Conservation (phyloP, 1,284 basidiomycete species). For the Ustilago xerochloae region DNA sequence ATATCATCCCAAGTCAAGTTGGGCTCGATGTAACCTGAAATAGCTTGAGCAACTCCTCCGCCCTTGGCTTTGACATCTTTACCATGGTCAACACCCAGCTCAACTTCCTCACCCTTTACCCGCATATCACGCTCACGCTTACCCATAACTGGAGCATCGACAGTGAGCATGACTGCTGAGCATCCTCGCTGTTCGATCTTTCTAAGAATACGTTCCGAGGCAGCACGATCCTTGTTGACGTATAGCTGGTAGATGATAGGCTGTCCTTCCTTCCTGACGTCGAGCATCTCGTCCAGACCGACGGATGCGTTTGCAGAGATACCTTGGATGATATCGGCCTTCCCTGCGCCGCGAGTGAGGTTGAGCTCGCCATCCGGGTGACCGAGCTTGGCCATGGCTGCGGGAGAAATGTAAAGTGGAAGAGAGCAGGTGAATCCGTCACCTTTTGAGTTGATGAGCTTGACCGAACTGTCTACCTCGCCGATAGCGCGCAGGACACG, state of each 20-base stretch:
- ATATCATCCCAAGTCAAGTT: slow-evolving; percentile 72
- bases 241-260: slow-evolving; percentile 74
- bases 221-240: slow-evolving; percentile 79
- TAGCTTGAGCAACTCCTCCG: slow-evolving; percentile 70
- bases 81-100: slow-evolving; percentile 60
- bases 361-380: slow-evolving; percentile 94
- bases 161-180: slow-evolving; percentile 85
- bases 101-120: slow-evolving; percentile 67
- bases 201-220: slow-evolving; percentile 78
- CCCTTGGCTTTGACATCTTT: slow-evolving; percentile 48
- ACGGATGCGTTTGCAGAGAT: slow-evolving; percentile 86
- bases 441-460: slow-evolving; percentile 29
- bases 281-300: slow-evolving; percentile 78
- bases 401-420: slow-evolving; percentile 79
- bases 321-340: slow-evolving; percentile 83
- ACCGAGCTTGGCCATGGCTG: slow-evolving; percentile 87
- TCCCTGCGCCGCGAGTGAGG: slow-evolving; percentile 80
- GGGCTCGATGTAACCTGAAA: slow-evolving; percentile 71
- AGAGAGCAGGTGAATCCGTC: slow-evolving; percentile 28
- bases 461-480: slow-evolving; percentile 75
- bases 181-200: slow-evolving; percentile 80
- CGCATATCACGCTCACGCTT: slow-evolving; percentile 83
- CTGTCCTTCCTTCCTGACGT: slow-evolving; percentile 74
- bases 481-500: slow-evolving; percentile 88
- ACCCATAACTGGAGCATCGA: slow-evolving; percentile 86